These are phyloP conservation scores for Trichoderma breve DNA, from an alignment of 2,329 filamentous ascomycete species.

Conservation along the genomic window DNA sequence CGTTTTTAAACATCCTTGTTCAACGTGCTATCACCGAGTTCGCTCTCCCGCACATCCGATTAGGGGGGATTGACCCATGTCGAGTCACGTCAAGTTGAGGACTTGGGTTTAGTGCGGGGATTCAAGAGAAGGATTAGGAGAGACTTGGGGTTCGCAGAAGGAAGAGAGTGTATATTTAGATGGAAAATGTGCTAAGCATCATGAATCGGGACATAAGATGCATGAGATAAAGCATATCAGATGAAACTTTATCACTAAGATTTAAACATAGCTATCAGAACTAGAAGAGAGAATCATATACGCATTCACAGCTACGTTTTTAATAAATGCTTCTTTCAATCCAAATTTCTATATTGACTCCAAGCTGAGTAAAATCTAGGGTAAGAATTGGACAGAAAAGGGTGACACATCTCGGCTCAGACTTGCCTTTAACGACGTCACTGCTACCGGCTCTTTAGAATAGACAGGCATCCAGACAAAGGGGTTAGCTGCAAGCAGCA, in stretches of 20 bases:
- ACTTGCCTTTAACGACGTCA: conserved; percentile 64
- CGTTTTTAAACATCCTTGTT: background rate
- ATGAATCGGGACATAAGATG: background rate
- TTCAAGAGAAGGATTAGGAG: background rate
- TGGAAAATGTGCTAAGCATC: background rate
- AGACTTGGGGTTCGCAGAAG: background rate
- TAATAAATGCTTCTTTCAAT: background rate
- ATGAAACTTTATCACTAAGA: background rate
- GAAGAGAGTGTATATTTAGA: background rate
- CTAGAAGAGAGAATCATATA: background rate
- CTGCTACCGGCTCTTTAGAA: conserved; percentile 30
- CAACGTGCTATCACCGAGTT: background rate
- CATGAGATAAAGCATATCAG: background rate
- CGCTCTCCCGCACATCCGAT: conserved; percentile 7
- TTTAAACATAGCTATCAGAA: background rate
- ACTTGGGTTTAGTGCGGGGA: background rate
- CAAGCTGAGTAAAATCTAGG: background rate
- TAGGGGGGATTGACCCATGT: background rate
- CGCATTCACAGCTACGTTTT: background rate
- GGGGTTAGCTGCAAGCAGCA: conserved; percentile 48
- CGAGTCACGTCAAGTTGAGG: background rate
- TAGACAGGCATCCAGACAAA: conserved; percentile 25
- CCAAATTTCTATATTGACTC: background rate
- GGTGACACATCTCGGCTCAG: conserved; percentile 49
- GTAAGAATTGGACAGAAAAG: background rate